These are phyloP conservation scores for Fusarium aywerte DNA, from an alignment of 2,329 filamentous ascomycete genomes.

Conservation along the genomic window DNA sequence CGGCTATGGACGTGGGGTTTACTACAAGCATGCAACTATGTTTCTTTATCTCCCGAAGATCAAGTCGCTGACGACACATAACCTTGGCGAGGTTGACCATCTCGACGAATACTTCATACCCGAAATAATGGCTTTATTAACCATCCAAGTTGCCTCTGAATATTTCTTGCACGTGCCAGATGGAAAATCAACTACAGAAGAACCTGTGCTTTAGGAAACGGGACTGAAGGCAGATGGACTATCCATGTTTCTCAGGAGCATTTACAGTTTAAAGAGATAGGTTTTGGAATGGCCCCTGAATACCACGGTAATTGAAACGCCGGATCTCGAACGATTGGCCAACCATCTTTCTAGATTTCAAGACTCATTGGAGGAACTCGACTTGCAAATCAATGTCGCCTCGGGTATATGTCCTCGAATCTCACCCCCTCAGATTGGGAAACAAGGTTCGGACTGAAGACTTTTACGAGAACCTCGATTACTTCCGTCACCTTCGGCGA, in stretches of 20 bases:
- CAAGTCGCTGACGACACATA: neutral
- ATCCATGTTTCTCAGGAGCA: neutral
- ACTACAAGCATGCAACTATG: neutral
- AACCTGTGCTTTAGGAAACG: neutral
- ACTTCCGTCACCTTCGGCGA: neutral
- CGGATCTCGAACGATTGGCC: neutral
- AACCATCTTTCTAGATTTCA: neutral
- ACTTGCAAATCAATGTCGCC: neutral
- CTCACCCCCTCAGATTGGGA: neutral
- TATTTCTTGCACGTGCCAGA: neutral
- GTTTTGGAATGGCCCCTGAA: neutral
- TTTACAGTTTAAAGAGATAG: neutral
- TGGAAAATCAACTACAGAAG: neutral
- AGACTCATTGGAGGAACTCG: neutral
- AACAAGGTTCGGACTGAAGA: too few species aligned
- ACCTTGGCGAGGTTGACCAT: neutral
- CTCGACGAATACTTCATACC: neutral
- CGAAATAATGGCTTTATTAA: neutral
- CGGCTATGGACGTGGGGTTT: neutral
- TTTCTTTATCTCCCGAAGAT: neutral
- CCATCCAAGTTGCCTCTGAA: too few species aligned
- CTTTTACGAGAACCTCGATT: neutral
- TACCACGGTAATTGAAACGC: neutral
- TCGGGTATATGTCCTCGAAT: neutral
- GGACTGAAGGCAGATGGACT: neutral